Evolutionary conservation across 2,329 filamentous ascomycete species (phyloP).

Genomic region (Bertia moriformis): DNA sequence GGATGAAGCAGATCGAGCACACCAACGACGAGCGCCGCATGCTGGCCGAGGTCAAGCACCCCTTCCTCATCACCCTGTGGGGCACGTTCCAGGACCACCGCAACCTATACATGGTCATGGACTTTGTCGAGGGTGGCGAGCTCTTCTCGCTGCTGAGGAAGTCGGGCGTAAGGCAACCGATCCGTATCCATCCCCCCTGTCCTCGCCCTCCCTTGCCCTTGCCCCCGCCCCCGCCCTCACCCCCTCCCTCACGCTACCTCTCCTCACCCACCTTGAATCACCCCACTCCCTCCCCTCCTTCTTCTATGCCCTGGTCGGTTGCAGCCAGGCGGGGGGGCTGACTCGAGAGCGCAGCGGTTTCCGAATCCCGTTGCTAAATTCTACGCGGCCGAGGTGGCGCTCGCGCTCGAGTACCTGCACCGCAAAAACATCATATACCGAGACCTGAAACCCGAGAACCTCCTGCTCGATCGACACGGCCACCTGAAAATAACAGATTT

Average conservation of each 20-base stretch:
- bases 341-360: slow-evolving; percentile 55
- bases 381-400: slow-evolving; percentile 91
- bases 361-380: slow-evolving; percentile 98
- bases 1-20: slow-evolving; percentile 99
- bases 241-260: no score
- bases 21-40: slow-evolving; percentile 95
- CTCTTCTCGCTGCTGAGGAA: slow-evolving; percentile 90
- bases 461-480: slow-evolving; percentile 80
- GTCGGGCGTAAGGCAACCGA: slow-evolving; percentile 52
- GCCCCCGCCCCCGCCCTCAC: no score
- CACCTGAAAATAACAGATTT: slow-evolving; percentile 99
- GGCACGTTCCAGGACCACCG: slow-evolving; percentile 91
- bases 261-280: no score
- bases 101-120: slow-evolving; percentile 99
- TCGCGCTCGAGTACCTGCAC: slow-evolving; percentile 91
- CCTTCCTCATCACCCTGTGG: slow-evolving; percentile 95
- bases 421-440: slow-evolving; percentile 93
- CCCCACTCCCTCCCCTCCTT: no score
- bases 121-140: slow-evolving; percentile 97
- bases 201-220: no score
- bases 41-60: slow-evolving; percentile 92
- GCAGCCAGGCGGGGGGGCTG: slow-evolving; percentile 1
- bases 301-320: background rate
- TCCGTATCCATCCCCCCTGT: no score
- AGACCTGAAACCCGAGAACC: slow-evolving; percentile 88